Percentiles rank a stretch among this genome's conserved stretches.
Evolutionary conservation across 2,329 filamentous ascomycete genomes (phyloP).

Genomic region (Colletotrichum sp.): DNA sequence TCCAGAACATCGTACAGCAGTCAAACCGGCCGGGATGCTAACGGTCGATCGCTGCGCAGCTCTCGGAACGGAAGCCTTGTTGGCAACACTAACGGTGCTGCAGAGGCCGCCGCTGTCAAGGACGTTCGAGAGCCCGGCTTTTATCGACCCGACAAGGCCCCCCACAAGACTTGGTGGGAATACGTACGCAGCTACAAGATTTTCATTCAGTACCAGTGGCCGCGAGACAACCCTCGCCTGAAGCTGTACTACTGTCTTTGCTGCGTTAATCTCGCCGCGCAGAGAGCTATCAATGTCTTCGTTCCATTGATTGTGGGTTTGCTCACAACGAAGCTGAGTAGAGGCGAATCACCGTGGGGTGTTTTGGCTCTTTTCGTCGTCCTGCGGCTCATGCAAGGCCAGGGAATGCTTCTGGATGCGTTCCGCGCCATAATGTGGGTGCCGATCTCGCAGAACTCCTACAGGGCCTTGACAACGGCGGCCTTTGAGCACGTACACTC

Average conservation of each 20-base stretch:
- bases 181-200: conserved; percentile 91
- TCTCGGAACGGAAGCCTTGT: conserved; percentile 27
- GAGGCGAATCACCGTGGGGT: conserved; percentile 67
- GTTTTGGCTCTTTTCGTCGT: conserved; percentile 72
- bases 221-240: conserved; percentile 74
- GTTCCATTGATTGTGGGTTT: conserved; percentile 82
- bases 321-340: conserved; percentile 74
- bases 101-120: conserved; percentile 47
- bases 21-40: conserved; percentile 28
- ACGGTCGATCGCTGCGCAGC: conserved; percentile 18
- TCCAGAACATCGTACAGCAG: conserved; percentile 40
- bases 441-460: conserved; percentile 95
- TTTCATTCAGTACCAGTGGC: conserved; percentile 98
- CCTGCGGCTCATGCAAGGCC: conserved; percentile 84
- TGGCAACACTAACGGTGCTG: conserved; percentile 36
- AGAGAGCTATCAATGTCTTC: conserved; percentile 84
- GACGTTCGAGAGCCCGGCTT: conserved; percentile 75
- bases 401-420: conserved; percentile 85
- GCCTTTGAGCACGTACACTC: conserved; percentile 97
- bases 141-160: conserved; percentile 85
- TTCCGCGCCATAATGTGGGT: conserved; percentile 89
- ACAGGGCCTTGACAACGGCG: conserved; percentile 89
- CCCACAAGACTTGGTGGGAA: conserved; percentile 93
- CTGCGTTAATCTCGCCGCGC: conserved; percentile 78
- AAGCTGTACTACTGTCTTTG: conserved; percentile 83